Percentiles rank a stretch among this genome's conserved stretches.
Conservation (phyloP, 306 rosid species). For the Herpetospermum pedunculosum region DNA sequence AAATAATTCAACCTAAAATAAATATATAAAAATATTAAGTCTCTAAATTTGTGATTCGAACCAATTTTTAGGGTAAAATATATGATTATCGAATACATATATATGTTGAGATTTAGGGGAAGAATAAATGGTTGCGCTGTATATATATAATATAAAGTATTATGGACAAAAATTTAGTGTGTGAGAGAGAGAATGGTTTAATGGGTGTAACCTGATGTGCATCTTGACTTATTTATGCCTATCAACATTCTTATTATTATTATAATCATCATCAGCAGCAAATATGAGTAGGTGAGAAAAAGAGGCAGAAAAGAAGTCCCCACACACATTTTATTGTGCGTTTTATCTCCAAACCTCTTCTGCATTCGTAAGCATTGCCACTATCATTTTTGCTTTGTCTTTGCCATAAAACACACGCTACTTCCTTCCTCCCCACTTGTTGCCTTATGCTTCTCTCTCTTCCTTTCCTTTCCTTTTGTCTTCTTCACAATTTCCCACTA, state of each 20-base stretch:
- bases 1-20: no score
- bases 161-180: background rate
- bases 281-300: background rate
- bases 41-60: no score
- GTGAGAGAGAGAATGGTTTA: background rate
- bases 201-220: background rate
- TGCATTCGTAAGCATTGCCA: conserved; percentile 5
- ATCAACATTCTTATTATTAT: background rate
- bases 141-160: no score
- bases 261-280: background rate
- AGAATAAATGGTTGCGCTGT: no score
- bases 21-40: no score
- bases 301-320: background rate
- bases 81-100: no score
- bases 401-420: background rate
- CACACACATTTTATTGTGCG: conserved; percentile 1
- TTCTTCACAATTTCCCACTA: background rate
- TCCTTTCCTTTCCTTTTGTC: background rate
- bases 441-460: background rate
- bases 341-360: background rate
- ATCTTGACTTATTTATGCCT: background rate
- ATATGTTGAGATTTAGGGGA: no score
- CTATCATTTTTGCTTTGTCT: no score
- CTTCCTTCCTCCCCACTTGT: background rate
- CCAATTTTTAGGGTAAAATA: no score